A percentile compares a stretch with the other conserved stretches of the same genome.
Conservation (phyloP, 202 grass and related monocot species). For the Carex sylvatica region DNA sequence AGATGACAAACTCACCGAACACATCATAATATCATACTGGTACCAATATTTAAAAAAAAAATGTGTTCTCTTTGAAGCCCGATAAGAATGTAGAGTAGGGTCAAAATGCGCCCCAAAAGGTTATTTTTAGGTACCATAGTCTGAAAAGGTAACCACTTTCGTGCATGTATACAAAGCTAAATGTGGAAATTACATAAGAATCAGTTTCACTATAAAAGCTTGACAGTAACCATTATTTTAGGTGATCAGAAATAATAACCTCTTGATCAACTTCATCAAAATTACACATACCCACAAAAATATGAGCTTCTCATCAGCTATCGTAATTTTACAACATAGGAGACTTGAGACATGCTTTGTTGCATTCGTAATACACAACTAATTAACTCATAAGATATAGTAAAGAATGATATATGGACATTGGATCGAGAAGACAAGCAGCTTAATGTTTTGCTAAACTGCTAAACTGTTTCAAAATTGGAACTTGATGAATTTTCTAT, state of each 20-base stretch:
- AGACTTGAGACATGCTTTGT: neutral
- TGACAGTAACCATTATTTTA: neutral
- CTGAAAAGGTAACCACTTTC: neutral
- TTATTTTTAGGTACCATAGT: neutral
- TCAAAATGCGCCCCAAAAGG: neutral
- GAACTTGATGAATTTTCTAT: conserved; percentile 35
- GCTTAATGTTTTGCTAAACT: neutral
- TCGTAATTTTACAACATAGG: neutral
- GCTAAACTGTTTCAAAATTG: conserved; percentile 5
- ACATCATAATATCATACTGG: too few relatives aligned
- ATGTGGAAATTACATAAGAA: neutral
- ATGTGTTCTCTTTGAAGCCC: too few relatives aligned
- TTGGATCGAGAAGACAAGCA: conserved; percentile 2
- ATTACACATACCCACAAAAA: conserved; percentile 1
- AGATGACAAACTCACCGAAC: too few relatives aligned
- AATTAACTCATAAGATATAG: neutral
- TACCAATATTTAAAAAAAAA: too few relatives aligned
- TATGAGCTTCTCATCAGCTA: neutral
- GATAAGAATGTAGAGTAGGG: too few relatives aligned
- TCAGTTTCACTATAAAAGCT: neutral
- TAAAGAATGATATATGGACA: conserved; percentile 27
- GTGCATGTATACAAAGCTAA: neutral
- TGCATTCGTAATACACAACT: neutral
- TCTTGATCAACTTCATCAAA: neutral
- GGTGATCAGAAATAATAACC: neutral